These are phyloP conservation scores for Umbilicaria muhlenbergii DNA, from an alignment of 495 filamentous ascomycete genomes.

Conservation along the genomic window DNA sequence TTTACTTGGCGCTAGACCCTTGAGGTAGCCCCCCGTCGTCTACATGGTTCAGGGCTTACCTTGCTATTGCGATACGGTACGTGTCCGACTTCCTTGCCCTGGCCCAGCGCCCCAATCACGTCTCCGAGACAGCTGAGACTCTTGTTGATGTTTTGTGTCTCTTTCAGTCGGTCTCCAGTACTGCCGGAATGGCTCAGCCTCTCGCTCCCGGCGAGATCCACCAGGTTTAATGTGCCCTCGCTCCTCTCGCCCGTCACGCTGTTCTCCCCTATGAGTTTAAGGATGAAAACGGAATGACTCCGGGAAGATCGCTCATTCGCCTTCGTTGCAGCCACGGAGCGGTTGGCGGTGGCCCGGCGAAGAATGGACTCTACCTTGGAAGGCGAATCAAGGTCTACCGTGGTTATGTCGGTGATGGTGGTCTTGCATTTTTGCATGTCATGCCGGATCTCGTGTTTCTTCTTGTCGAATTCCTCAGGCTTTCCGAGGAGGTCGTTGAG, in stretches of 20 bases:
- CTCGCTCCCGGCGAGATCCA: constrained; percentile 90
- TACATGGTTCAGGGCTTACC: constrained; percentile 26
- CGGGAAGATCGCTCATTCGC: constrained; percentile 90
- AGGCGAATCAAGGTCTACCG: constrained; percentile 60
- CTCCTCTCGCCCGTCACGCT: constrained; percentile 65
- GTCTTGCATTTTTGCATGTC: constrained; percentile 70
- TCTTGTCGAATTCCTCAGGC: constrained; percentile 60
- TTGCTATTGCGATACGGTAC: constrained; percentile 94
- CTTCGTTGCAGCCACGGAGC: constrained; percentile 87
- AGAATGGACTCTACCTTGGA: constrained; percentile 68
- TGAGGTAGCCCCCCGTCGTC: not conserved
- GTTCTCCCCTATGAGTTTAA: constrained; percentile 73
- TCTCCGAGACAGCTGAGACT: constrained; percentile 84
- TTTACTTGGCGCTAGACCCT: not conserved
- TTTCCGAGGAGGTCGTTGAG: constrained; percentile 81
- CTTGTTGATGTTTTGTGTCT: constrained; percentile 96
- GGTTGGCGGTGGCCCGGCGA: constrained; percentile 60
- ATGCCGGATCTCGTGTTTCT: constrained; percentile 85
- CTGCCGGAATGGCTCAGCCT: constrained; percentile 71
- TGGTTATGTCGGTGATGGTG: constrained; percentile 66
- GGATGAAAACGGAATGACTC: constrained; percentile 91
- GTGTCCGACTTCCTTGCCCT: constrained; percentile 71
- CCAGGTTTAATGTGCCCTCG: constrained; percentile 89
- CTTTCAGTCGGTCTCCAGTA: constrained; percentile 72
- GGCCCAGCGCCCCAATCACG: constrained; percentile 80